phyloP scores from a whole-genome alignment of 139 green algal species.

The Ettlia oleoabundans region DNA sequence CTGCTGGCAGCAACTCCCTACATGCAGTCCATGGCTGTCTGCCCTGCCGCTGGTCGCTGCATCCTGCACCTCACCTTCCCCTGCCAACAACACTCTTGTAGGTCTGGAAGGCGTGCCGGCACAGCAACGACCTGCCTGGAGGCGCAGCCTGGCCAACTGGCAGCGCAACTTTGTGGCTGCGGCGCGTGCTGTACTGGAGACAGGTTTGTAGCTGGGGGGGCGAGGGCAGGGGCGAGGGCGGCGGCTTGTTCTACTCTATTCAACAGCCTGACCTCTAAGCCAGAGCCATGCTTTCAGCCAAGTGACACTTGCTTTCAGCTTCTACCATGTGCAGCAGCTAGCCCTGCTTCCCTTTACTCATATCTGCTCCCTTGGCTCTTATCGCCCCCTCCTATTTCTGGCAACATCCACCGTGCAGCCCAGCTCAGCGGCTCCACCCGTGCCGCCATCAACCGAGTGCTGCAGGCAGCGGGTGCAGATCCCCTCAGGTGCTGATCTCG shows the following conservation, averaged over 20 bases:
- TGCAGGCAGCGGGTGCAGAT: constrained; percentile 3
- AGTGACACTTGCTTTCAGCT: no score
- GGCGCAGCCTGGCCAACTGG: neutral
- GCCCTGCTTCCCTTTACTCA: no score
- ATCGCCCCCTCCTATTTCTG: neutral
- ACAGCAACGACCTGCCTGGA: neutral
- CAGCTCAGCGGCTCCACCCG: constrained; percentile 34
- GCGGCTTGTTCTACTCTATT: no score
- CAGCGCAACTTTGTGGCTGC: constrained; percentile 18
- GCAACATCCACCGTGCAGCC: neutral
- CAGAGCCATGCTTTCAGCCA: no score
- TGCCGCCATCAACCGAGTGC: constrained; percentile 29
- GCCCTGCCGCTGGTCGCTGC: neutral
- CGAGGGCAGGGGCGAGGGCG: no score
- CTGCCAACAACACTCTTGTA: neutral
- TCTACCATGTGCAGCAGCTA: no score
- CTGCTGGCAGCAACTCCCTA: no score
- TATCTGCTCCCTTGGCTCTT: neutral
- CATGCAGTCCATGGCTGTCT: no score
- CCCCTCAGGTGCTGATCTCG: constrained; percentile 19
- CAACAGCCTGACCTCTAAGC: no score
- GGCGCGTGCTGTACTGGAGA: constrained; percentile 6
- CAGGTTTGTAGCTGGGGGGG: neutral
- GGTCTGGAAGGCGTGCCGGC: neutral
- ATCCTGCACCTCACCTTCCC: no score